A percentile compares a stretch with the other conserved stretches of the same genome.
Conservation (phyloP, 2,329 filamentous ascomycete species). For the Xylaria digitata region DNA sequence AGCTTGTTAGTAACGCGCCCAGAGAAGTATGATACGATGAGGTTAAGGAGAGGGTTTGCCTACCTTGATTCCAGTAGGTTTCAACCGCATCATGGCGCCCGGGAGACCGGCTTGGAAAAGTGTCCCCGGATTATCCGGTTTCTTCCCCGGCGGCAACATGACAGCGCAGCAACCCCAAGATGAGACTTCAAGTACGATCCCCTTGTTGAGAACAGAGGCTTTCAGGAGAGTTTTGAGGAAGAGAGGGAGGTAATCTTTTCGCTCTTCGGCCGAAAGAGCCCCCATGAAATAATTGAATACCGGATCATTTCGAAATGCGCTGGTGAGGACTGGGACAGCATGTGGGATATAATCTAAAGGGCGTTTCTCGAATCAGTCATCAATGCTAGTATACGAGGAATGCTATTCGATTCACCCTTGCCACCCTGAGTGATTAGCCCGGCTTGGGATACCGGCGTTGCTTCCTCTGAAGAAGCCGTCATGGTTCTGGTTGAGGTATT, state of each 20-base stretch:
- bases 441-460: background rate
- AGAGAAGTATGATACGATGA: background rate
- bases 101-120: conserved; percentile 21
- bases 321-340: conserved; percentile 18
- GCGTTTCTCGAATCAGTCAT: background rate
- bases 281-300: conserved; percentile 34
- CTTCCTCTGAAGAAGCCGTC: background rate
- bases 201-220: conserved; percentile 23
- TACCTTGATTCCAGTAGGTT: conserved; percentile 19
- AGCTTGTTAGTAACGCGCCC: background rate
- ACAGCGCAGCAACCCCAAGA: conserved; percentile 30
- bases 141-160: conserved; percentile 29
- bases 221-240: conserved; percentile 23
- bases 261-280: conserved; percentile 23
- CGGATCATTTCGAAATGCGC: conserved; percentile 33
- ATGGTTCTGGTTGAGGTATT: background rate
- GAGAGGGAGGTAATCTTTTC: background rate
- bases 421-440: conserved; percentile 10
- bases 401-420: background rate
- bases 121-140: conserved; percentile 17
- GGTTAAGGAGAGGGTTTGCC: background rate
- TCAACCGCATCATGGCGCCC: background rate
- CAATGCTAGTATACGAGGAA: background rate
- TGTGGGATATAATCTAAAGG: conserved; percentile 24
- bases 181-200: conserved; percentile 27